phyloP scores from a whole-genome alignment of 768 basidiomycete genomes.

The Flagelloscypha sp. region DNA sequence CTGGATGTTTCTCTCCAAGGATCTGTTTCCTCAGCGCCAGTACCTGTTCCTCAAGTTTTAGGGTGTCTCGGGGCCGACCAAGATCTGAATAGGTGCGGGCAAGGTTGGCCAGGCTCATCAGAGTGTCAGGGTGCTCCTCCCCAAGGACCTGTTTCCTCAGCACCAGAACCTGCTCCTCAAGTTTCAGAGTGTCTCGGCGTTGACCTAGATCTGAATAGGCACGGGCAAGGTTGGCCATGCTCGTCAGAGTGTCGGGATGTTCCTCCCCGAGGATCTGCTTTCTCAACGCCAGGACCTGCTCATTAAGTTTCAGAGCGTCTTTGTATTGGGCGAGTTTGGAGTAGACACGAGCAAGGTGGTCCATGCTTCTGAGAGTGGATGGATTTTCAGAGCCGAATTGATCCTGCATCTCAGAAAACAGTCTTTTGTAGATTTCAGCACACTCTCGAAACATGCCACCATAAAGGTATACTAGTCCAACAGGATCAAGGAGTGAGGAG shows the following conservation, averaged over 20 bases:
- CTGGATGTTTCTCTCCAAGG: slow-evolving; percentile 6
- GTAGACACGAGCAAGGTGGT: slow-evolving; percentile 6
- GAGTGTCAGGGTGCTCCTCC: slow-evolving; percentile 5
- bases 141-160: slow-evolving; percentile 1
- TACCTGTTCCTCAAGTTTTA: slow-evolving; percentile 1
- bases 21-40: slow-evolving; percentile 1
- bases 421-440: no score
- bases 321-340: slow-evolving; percentile 2
- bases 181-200: slow-evolving; percentile 1
- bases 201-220: slow-evolving; percentile 5
- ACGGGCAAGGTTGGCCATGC: slow-evolving; percentile 7
- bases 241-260: slow-evolving; percentile 6
- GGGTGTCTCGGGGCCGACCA: slow-evolving; percentile 2
- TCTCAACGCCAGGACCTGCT: not conserved
- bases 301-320: slow-evolving; percentile 2
- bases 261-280: slow-evolving; percentile 4
- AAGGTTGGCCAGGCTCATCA: slow-evolving; percentile 5
- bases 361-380: slow-evolving; percentile 4
- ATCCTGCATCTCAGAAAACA: no score
- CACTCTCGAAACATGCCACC: no score
- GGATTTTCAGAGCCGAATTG: no score
- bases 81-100: slow-evolving; percentile 6
- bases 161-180: slow-evolving; percentile 1
- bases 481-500: no score
- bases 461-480: no score